Evolutionary conservation across 1,139 yeast genomes (phyloP).

Genomic region (Candida glucosophila): DNA sequence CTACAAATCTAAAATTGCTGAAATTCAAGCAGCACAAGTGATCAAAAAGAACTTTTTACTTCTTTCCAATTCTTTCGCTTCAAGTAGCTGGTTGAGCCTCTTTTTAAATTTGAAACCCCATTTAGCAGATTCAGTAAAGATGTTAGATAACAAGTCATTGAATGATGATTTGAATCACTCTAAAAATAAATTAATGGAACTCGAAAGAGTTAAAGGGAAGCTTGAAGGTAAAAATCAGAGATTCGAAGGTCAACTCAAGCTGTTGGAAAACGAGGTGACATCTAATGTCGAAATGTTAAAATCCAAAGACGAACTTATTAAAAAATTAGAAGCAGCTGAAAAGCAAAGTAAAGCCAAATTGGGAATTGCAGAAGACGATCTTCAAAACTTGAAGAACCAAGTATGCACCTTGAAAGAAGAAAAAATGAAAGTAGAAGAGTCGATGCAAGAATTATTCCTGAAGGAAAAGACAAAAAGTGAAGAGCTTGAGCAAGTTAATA

Average conservation of each 20-base stretch:
- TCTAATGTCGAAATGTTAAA: constrained; percentile 11
- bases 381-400: constrained; percentile 11
- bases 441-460: too few species aligned
- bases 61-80: constrained; percentile 38
- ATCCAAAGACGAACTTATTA: constrained; percentile 1
- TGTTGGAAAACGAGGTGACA: constrained; percentile 36
- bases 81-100: constrained; percentile 77
- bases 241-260: constrained; percentile 38
- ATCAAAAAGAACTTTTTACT: constrained; percentile 54
- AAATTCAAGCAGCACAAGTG: constrained; percentile 64
- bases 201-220: constrained; percentile 31
- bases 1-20: constrained; percentile 43
- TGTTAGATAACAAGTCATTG: constrained; percentile 45
- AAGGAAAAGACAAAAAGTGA: too few species aligned
- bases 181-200: constrained; percentile 29
- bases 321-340: constrained; percentile 1
- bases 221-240: constrained; percentile 42
- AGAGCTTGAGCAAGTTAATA: too few species aligned
- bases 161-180: constrained; percentile 39
- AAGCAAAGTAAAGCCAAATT: not conserved
- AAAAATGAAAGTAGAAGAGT: too few species aligned
- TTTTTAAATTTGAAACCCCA: constrained; percentile 70
- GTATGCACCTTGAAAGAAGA: too few species aligned
- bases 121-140: constrained; percentile 55
- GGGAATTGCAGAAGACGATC: too few species aligned